These are phyloP conservation scores for Fusarium sp. DNA, from an alignment of 2,329 filamentous ascomycete species.

Conservation along the genomic window DNA sequence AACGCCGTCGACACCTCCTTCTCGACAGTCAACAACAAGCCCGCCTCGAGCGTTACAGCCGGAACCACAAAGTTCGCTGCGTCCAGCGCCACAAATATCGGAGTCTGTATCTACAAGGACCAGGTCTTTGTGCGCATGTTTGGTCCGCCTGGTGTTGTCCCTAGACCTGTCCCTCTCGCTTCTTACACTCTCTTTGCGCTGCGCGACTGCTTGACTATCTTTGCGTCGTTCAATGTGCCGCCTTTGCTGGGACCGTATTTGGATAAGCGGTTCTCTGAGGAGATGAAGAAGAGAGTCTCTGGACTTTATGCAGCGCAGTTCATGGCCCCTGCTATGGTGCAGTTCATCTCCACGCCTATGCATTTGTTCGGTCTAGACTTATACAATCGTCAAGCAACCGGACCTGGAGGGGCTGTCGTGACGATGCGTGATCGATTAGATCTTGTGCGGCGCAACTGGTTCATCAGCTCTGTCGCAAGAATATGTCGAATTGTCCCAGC, in stretches of 20 bases:
- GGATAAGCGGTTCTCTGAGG: slow-evolving; percentile 60
- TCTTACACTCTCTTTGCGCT: slow-evolving; percentile 82
- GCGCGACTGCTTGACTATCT: slow-evolving; percentile 88
- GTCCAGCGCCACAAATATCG: slow-evolving; percentile 83
- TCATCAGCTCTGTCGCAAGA: slow-evolving; percentile 74
- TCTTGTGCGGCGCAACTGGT: slow-evolving; percentile 78
- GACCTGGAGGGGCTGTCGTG: slow-evolving; percentile 39
- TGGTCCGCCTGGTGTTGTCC: slow-evolving; percentile 64
- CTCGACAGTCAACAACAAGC: slow-evolving; percentile 66
- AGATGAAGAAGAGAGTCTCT: slow-evolving; percentile 53
- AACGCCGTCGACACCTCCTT: slow-evolving; percentile 84
- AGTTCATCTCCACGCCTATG: slow-evolving; percentile 81
- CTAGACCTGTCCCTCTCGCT: slow-evolving; percentile 68
- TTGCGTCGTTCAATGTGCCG: slow-evolving; percentile 90
- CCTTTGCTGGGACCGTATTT: slow-evolving; percentile 77
- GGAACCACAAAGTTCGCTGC: slow-evolving; percentile 83
- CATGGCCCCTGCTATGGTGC: slow-evolving; percentile 77
- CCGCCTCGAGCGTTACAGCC: slow-evolving; percentile 71
- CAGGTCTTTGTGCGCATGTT: slow-evolving; percentile 85
- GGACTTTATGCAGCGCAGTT: slow-evolving; percentile 79
- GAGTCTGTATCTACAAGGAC: slow-evolving; percentile 89
- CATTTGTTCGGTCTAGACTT: slow-evolving; percentile 86
- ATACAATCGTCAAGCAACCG: slow-evolving; percentile 72
- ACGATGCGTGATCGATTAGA: slow-evolving; percentile 67
- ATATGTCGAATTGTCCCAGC: slow-evolving; percentile 88